These are phyloP conservation scores for Fusarium dimerum DNA, from an alignment of 2,329 filamentous ascomycete genomes.

Conservation along the genomic window DNA sequence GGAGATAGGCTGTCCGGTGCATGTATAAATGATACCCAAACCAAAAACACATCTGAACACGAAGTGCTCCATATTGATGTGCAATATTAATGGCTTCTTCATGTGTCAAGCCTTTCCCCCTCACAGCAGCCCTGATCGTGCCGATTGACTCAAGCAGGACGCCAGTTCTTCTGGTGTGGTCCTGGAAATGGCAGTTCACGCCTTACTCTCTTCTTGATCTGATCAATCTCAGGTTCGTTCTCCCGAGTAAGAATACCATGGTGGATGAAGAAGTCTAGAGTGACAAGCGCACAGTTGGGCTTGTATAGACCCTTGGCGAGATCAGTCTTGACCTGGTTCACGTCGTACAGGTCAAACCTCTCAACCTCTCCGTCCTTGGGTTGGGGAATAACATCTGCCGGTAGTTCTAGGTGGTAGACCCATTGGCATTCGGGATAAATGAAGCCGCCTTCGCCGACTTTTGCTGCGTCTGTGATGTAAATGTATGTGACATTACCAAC, in stretches of 20 bases:
- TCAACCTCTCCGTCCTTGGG: slow-evolving; percentile 91
- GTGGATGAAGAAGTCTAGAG: slow-evolving; percentile 88
- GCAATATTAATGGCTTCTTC: neutral
- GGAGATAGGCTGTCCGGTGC: neutral
- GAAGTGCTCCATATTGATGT: slow-evolving; percentile 7
- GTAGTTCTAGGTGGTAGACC: slow-evolving; percentile 84
- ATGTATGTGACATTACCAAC: slow-evolving; percentile 81
- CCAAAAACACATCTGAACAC: slow-evolving; percentile 12
- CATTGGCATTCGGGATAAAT: slow-evolving; percentile 92
- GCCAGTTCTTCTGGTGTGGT: slow-evolving; percentile 50
- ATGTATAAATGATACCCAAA: slow-evolving; percentile 26
- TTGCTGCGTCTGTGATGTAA: slow-evolving; percentile 72
- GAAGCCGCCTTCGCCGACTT: slow-evolving; percentile 78
- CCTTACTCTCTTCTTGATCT: slow-evolving; percentile 76
- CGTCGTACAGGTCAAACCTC: slow-evolving; percentile 73
- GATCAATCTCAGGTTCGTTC: slow-evolving; percentile 76
- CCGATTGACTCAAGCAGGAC: slow-evolving; percentile 10
- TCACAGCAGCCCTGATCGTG: neutral
- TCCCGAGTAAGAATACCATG: slow-evolving; percentile 77
- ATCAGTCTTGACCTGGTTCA: slow-evolving; percentile 73
- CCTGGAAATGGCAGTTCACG: slow-evolving; percentile 80
- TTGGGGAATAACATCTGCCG: slow-evolving; percentile 64
- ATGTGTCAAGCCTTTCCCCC: neutral
- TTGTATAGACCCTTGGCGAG: slow-evolving; percentile 80
- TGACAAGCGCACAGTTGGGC: slow-evolving; percentile 82